Conservation (phyloP, 305 asterid species). For the Fraxinus paxiana region DNA sequence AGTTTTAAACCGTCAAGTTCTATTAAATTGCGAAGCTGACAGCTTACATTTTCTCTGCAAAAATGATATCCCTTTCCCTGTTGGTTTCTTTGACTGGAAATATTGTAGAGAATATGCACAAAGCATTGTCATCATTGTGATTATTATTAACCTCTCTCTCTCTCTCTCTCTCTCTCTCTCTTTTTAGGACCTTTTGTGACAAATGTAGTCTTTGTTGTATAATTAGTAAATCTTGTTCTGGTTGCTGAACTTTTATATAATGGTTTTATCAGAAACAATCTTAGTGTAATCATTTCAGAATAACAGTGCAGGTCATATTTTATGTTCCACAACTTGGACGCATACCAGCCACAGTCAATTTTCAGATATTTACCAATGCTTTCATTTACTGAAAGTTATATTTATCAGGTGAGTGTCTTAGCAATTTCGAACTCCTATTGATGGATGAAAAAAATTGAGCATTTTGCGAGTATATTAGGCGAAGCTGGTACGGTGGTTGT, state of each 20-base stretch:
- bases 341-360: constrained; percentile 48
- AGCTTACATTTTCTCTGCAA: background rate
- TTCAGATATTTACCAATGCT: constrained; percentile 81
- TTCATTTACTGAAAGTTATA: constrained; percentile 80
- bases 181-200: background rate
- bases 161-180: background rate
- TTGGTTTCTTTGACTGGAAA: background rate
- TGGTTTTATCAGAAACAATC: background rate
- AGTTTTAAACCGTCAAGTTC: background rate
- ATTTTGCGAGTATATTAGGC: background rate
- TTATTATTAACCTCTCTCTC: no score
- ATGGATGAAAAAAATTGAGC: background rate
- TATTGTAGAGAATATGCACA: background rate
- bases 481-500: background rate
- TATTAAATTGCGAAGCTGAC: background rate
- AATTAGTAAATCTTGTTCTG: constrained; percentile 12
- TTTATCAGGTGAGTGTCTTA: constrained; percentile 68
- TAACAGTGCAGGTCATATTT: constrained; percentile 87
- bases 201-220: background rate
- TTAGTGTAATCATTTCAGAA: constrained; percentile 11
- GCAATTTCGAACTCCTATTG: background rate
- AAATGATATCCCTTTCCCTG: background rate
- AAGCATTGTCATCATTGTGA: background rate
- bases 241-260: background rate
- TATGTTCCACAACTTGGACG: constrained; percentile 83